A percentile compares a stretch with the other conserved stretches of the same genome.
Conservation (phyloP, 1,284 basidiomycete species). For the Boletus albobrunnescens region DNA sequence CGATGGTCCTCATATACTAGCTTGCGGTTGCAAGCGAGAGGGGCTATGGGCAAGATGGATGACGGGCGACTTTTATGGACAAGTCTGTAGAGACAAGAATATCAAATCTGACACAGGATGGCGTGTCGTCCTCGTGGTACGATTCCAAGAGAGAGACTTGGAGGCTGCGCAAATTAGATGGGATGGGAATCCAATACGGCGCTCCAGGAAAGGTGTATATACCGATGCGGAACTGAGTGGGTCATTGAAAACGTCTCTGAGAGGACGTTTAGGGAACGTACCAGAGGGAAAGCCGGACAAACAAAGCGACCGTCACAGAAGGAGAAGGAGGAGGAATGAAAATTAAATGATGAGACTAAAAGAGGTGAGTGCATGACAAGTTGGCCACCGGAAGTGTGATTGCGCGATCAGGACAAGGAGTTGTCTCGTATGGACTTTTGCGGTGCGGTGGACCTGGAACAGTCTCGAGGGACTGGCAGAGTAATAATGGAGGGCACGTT, state of each 20-base stretch:
- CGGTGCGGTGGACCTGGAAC: conserved; percentile 18
- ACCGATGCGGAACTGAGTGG: conserved; percentile 28
- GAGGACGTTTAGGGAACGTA: conserved; percentile 29
- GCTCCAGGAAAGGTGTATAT: conserved; percentile 23
- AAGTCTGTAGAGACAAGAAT: conserved; percentile 19
- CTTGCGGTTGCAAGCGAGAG: conserved; percentile 28
- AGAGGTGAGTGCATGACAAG: conserved; percentile 23
- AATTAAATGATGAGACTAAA: conserved; percentile 32
- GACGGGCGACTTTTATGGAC: conserved; percentile 25
- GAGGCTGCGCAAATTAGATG: conserved; percentile 17
- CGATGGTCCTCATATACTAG: conserved; percentile 22
- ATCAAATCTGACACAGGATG: conserved; percentile 33
- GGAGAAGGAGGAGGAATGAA: conserved; percentile 21
- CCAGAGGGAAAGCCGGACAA: conserved; percentile 24
- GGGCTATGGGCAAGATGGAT: conserved; percentile 34
- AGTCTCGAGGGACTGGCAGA: conserved; percentile 16
- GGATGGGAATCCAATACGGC: conserved; percentile 17
- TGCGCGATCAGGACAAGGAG: conserved; percentile 16
- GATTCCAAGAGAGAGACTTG: conserved; percentile 12
- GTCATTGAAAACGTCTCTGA: conserved; percentile 23
- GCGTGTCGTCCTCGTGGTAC: conserved; percentile 31
- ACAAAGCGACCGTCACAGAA: conserved; percentile 31
- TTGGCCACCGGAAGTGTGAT: conserved; percentile 26
- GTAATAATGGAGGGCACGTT: conserved; percentile 25
- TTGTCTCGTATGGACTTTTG: conserved; percentile 12